Evolutionary conservation across 495 filamentous ascomycete genomes (phyloP), one percentile per base, ranked within the genome.

Genomic region (Lophiostoma macrostomum): DNA sequence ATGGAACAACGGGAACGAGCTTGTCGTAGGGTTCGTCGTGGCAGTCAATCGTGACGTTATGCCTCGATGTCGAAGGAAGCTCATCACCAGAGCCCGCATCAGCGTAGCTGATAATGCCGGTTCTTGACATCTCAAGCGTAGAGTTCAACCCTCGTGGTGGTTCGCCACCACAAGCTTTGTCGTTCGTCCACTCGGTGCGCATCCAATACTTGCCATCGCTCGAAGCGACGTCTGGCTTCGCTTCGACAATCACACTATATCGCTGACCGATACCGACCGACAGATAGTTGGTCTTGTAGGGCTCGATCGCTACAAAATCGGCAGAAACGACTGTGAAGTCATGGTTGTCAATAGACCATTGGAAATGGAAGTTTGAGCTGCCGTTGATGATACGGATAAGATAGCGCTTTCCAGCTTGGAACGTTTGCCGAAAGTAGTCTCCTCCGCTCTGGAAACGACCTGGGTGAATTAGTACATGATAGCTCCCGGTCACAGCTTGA

Each of bases 361-460:
- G 37, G 32, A 60, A 64, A 23, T 46, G 36, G 1, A 53, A 19
- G 13, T 30, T 44, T 8, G 36, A 52, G n/a, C 49, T 29, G 8
- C 18, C 51, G 43, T 72, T 72, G 43, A 69, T 65, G n/a, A 71
- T 37, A 10, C 69, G 60, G n/a, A 72, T 57, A 14, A 57, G 60
- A 31, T 72, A 65, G 32, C 51, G 65, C 44, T 68, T 69, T 22
- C 65, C 68, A 11, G 64, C 58, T 14, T 66, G 69, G 62, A 75
- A 67, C 20, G 56, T 64, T 47, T 71, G 72, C 31, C 63, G 28
- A 35, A 40, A 58, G 12, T 43, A 50, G 10, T 19, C n/a, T 16
- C 52, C 51, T 20, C 2, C 6, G 18, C 13, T 32, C 25, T 37
- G 8, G 46, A n/a, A 49, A 25, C 35, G 34, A 11, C 36, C 37